Evolutionary conservation across 208 protist genomes (phyloP).

Genomic region (Borovskyia barvae): DNA sequence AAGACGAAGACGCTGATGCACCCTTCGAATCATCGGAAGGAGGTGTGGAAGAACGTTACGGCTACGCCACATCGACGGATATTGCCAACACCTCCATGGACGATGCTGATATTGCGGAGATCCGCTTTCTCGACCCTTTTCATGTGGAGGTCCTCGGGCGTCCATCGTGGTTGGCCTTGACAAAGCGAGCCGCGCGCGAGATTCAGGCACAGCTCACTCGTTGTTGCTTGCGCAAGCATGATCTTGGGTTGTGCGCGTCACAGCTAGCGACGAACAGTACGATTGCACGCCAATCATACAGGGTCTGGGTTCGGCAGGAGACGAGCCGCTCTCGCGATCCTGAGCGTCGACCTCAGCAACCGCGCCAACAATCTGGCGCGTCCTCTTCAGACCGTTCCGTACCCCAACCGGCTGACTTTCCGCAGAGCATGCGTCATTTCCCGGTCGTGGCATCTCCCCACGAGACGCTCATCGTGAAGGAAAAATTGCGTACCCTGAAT

Average conservation of each 20-base stretch:
- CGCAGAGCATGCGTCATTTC: neutral
- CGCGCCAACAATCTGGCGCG: neutral
- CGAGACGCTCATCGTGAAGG: slow-evolving; percentile 10
- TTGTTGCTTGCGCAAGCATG: slow-evolving; percentile 20
- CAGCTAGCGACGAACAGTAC: slow-evolving; percentile 20
- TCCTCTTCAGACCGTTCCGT: neutral
- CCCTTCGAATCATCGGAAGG: too few species aligned
- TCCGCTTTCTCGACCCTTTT: slow-evolving; percentile 59
- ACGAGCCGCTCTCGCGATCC: slow-evolving; percentile 18
- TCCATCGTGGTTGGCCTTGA: slow-evolving; percentile 18
- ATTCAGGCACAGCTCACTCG: slow-evolving; percentile 45
- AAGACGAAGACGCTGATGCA: slow-evolving; percentile 11
- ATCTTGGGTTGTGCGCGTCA: slow-evolving; percentile 17
- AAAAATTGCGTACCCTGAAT: slow-evolving; percentile 27
- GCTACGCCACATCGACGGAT: slow-evolving; percentile 37
- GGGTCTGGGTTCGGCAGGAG: slow-evolving; percentile 20
- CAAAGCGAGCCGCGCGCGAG: slow-evolving; percentile 24
- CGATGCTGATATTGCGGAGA: slow-evolving; percentile 50
- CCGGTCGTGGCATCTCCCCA: slow-evolving; percentile 6
- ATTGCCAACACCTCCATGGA: slow-evolving; percentile 66
- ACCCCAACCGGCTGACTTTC: neutral
- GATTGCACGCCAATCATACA: slow-evolving; percentile 12
- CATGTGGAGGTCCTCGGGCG: slow-evolving; percentile 51
- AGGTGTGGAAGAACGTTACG: slow-evolving; percentile 16
- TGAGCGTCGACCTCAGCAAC: slow-evolving; percentile 8